Evolutionary conservation across 148 eudicot species (phyloP), one percentile per base, ranked within the genome.

Genomic region (Chenopodium formosanum): DNA sequence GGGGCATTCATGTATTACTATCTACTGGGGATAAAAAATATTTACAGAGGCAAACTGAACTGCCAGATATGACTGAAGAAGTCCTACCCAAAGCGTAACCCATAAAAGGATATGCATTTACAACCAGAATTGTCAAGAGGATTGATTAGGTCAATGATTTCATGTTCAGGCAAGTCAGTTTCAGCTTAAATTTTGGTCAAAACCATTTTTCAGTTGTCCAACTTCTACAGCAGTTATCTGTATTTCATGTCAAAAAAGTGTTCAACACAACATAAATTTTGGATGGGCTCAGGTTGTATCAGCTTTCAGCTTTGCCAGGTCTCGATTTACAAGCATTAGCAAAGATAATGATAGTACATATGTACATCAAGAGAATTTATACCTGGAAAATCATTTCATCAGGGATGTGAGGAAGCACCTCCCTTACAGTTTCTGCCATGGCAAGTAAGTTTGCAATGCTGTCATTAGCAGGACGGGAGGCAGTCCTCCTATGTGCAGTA

Each of bases 311-410:
- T 40, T 78, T 25, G 20, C 20, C n/a, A 32, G 62, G 64, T 23
- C 60, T 50, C 69, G 31, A 27, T 10, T 69, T 56, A 48, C 50
- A 23, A 20, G 37, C 22, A 83, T 46, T 73, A 78, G 66, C 78
- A 20, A 77, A 71, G 53, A 60, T 20, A 25, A 75, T 1, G 37
- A 9, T 1, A 16, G 46, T 9, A 71, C 32, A 23, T 73, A 9
- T 8, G 34, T 13, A 71, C 27, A 23, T 73, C 10, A 48, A 22
- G 22, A 62, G 75, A 56, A 53, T 47, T n/a, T 48, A 60, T 88
- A 94, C 99, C 99, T 91, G 95, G 70, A 96, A 94, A 83, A 96
- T 96, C 78, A 96, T 34, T 81, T 94, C 98, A 83, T 96, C 98
- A 46, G 99, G 97, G 71, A 96, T 78, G 77, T 96, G 99, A 81